phyloP scores from a whole-genome alignment of 495 filamentous ascomycete genomes.

The Penicillium coffeae region DNA sequence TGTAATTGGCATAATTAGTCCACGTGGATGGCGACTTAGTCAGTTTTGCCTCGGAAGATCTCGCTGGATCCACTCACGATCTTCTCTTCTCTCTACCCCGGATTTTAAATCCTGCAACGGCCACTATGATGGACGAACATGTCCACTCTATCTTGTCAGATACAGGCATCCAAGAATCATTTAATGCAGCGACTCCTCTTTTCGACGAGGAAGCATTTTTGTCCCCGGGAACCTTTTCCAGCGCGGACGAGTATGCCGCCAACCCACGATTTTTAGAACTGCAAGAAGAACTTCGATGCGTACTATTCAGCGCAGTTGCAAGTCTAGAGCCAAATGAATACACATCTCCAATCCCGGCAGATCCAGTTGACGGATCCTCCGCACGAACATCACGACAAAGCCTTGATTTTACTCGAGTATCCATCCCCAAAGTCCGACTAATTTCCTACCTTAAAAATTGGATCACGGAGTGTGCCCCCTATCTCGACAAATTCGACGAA shows the following conservation, averaged over 20 bases:
- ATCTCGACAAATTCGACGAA: slow-evolving; percentile 43
- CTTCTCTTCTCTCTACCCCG: slow-evolving; percentile 11
- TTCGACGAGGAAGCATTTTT: slow-evolving; percentile 27
- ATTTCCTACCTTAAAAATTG: slow-evolving; percentile 28
- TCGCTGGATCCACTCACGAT: slow-evolving; percentile 7
- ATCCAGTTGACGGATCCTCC: slow-evolving; percentile 11
- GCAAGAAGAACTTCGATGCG: slow-evolving; percentile 27
- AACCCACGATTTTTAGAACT: slow-evolving; percentile 27
- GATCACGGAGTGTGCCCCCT: slow-evolving; percentile 28
- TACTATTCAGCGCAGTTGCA: slow-evolving; percentile 25
- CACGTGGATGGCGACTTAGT: slow-evolving; percentile 16
- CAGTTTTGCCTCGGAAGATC: neutral
- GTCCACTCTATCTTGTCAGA: slow-evolving; percentile 11
- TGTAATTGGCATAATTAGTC: too few relatives aligned
- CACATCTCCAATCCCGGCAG: slow-evolving; percentile 14
- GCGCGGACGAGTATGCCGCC: slow-evolving; percentile 27
- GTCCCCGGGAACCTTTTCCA: slow-evolving; percentile 28
- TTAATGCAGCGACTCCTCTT: slow-evolving; percentile 13
- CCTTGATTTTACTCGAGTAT: slow-evolving; percentile 25
- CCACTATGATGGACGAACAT: slow-evolving; percentile 17
- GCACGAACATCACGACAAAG: slow-evolving; percentile 12
- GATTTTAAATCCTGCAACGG: neutral
- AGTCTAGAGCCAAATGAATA: slow-evolving; percentile 22
- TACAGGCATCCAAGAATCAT: slow-evolving; percentile 11
- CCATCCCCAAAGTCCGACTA: slow-evolving; percentile 24